Conservation (phyloP, 495 filamentous ascomycete species). For the Hypoxylon perforatum region DNA sequence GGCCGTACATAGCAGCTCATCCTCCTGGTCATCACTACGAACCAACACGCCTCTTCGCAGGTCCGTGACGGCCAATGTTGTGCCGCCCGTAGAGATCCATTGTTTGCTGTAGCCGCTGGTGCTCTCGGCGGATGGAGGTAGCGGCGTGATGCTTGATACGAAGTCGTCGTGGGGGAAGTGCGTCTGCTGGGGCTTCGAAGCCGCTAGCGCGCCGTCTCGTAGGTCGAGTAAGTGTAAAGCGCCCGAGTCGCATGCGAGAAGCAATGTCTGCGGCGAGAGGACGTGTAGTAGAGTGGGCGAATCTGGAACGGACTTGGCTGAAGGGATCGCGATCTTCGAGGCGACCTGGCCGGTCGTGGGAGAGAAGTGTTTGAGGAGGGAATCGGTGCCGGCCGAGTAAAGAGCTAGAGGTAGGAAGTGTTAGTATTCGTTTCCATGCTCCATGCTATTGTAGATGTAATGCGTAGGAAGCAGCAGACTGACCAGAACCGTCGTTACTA, state of each 20-base stretch:
- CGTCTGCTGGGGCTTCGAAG: conserved; percentile 74
- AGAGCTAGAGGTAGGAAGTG: conserved; percentile 58
- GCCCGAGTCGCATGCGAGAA: conserved; percentile 90
- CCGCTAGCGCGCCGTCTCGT: conserved; percentile 70
- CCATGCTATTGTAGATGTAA: not conserved
- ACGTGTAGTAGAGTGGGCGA: conserved; percentile 79
- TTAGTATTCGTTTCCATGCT: conserved; percentile 29
- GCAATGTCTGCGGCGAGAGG: conserved; percentile 86
- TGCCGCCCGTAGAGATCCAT: conserved; percentile 91
- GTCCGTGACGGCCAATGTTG: conserved; percentile 89
- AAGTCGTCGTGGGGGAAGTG: conserved; percentile 92
- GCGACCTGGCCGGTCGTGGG: conserved; percentile 81
- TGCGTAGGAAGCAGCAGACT: conserved; percentile 19
- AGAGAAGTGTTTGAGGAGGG: conserved; percentile 86
- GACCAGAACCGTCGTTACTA: conserved; percentile 75
- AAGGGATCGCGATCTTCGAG: conserved; percentile 77
- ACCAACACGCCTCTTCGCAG: conserved; percentile 83
- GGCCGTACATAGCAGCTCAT: conserved; percentile 83
- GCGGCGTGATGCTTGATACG: conserved; percentile 85
- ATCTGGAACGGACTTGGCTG: conserved; percentile 62
- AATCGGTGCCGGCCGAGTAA: conserved; percentile 91
- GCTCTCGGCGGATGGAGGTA: conserved; percentile 79
- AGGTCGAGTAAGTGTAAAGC: conserved; percentile 91
- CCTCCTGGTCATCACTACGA: conserved; percentile 91
- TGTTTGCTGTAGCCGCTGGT: conserved; percentile 90